Conservation (phyloP, 257 asterid species). For the Solanum piurae region DNA sequence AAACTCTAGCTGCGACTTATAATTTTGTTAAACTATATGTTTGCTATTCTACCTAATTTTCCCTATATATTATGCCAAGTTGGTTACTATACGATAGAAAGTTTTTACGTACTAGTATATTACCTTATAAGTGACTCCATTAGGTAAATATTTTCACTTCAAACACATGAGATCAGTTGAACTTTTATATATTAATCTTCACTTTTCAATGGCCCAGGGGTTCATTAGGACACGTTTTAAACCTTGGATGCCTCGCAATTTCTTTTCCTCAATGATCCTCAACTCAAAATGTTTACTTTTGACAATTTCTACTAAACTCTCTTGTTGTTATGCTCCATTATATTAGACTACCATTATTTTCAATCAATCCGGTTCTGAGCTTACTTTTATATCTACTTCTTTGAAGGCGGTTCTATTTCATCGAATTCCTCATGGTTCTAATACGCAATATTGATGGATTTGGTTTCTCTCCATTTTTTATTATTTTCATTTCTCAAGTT, state of each 20-base stretch:
- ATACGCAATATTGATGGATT: too few species aligned
- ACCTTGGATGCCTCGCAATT: neutral
- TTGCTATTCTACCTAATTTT: too few species aligned
- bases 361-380: neutral
- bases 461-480: too few species aligned
- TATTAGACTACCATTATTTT: neutral
- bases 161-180: neutral
- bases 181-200: neutral
- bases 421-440: too few species aligned
- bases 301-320: neutral
- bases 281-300: neutral
- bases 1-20: too few species aligned
- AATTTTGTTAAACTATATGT: too few species aligned
- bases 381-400: neutral
- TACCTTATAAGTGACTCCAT: too few species aligned
- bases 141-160: neutral
- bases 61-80: neutral
- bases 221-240: neutral
- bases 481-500: too few species aligned
- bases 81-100: neutral
- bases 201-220: neutral
- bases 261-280: neutral
- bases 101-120: too few species aligned
- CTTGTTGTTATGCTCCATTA: neutral
- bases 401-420: neutral